Evolutionary conservation across 768 basidiomycete genomes (phyloP).

Genomic region (Piloderma croceum): DNA sequence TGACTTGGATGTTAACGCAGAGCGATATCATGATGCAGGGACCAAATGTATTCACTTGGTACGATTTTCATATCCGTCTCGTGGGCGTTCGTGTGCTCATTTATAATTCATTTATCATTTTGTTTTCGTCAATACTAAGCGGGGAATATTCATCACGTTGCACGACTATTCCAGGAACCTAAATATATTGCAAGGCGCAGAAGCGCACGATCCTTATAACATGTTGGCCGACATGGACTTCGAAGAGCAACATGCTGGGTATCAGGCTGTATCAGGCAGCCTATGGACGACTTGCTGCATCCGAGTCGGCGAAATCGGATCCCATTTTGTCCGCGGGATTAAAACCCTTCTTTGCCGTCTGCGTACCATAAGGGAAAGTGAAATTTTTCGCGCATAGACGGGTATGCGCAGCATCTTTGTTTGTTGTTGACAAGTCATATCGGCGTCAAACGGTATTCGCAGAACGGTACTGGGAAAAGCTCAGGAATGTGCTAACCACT

Average conservation of each 20-base stretch:
- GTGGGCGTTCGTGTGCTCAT: too few species aligned
- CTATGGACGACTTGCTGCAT: slow-evolving; percentile 86
- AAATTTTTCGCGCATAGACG: too few species aligned
- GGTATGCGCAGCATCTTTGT: too few species aligned
- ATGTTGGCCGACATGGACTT: slow-evolving; percentile 77
- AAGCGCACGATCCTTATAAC: slow-evolving; percentile 44
- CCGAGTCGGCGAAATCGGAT: slow-evolving; percentile 53
- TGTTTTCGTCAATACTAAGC: slow-evolving; percentile 40
- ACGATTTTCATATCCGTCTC: slow-evolving; percentile 15
- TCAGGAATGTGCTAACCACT: too few species aligned
- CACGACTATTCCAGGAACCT: slow-evolving; percentile 76
- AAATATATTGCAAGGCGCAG: slow-evolving; percentile 28
- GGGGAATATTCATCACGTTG: slow-evolving; percentile 59
- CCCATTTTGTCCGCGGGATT: too few species aligned
- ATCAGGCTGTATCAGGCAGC: slow-evolving; percentile 96
- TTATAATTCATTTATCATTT: too few species aligned
- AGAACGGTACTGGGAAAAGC: too few species aligned
- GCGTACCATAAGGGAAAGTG: too few species aligned
- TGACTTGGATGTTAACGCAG: slow-evolving; percentile 73
- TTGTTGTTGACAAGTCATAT: too few species aligned
- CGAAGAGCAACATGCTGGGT: slow-evolving; percentile 86
- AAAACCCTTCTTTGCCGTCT: too few species aligned
- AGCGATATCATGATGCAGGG: slow-evolving; percentile 64
- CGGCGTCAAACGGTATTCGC: too few species aligned
- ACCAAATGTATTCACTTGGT: slow-evolving; percentile 69